Conservation (phyloP, 106 monocot genomes). For the Platanthera zijinensis region DNA sequence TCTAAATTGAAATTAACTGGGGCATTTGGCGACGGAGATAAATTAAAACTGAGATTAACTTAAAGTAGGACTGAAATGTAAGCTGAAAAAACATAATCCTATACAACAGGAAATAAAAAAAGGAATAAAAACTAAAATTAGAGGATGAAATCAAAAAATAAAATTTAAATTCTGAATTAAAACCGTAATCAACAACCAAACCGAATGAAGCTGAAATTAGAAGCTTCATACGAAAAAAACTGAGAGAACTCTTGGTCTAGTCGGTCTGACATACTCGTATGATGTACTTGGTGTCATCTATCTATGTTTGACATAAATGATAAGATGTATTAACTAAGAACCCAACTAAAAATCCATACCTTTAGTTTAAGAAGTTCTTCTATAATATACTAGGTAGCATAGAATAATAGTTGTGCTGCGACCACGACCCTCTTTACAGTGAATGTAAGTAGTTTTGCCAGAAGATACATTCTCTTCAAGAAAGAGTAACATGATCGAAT, state of each 20-base stretch:
- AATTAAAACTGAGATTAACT: too few species aligned
- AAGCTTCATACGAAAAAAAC: too few species aligned
- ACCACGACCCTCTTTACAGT: slow-evolving; percentile 99
- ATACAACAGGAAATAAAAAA: too few species aligned
- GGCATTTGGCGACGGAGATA: too few species aligned
- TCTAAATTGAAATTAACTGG: too few species aligned
- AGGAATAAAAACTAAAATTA: too few species aligned
- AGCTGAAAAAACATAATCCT: too few species aligned
- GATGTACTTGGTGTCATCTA: slow-evolving; percentile 71
- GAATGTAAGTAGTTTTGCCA: slow-evolving; percentile 86
- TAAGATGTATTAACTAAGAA: background rate
- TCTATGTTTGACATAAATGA: slow-evolving; percentile 66
- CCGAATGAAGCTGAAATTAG: too few species aligned
- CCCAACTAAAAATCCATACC: background rate
- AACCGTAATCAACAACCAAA: too few species aligned
- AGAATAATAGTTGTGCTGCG: slow-evolving; percentile 95
- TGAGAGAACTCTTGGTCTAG: slow-evolving; percentile 79
- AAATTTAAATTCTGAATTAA: too few species aligned
- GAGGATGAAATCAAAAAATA: too few species aligned
- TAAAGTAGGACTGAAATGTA: too few species aligned
- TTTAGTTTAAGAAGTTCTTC: background rate
- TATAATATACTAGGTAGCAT: slow-evolving; percentile 75
- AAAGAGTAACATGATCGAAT: background rate
- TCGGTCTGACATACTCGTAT: slow-evolving; percentile 64
- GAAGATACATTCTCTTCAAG: slow-evolving; percentile 61